Percentiles rank a stretch among this genome's conserved stretches.
Evolutionary conservation across 257 asterid genomes (phyloP).

Genomic region (Solanum etuberosum): DNA sequence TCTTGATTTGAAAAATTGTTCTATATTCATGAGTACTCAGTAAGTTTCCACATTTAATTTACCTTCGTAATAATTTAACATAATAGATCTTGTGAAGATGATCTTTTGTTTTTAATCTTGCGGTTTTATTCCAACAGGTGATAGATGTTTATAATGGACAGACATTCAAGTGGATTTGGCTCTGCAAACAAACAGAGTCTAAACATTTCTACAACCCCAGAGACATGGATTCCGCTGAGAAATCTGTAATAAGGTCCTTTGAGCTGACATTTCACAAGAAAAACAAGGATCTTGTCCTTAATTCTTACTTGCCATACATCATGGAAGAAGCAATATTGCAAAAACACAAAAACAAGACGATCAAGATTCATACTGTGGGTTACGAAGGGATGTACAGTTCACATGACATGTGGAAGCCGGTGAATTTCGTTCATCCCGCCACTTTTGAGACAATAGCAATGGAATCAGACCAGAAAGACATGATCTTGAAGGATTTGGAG

Average conservation of each 20-base stretch:
- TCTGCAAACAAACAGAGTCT: not conserved
- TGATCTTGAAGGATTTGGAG: slow-evolving; percentile 8
- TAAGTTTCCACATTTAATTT: not conserved
- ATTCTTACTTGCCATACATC: slow-evolving; percentile 4
- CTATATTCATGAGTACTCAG: not conserved
- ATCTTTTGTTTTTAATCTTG: not conserved
- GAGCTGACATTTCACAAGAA: slow-evolving; percentile 1
- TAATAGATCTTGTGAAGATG: not conserved
- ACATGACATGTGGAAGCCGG: not conserved
- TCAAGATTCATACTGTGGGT: slow-evolving; percentile 5
- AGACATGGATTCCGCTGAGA: not conserved
- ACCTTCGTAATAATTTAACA: not conserved
- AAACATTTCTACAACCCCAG: not conserved
- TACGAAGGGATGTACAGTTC: not conserved
- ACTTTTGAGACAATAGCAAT: slow-evolving; percentile 17
- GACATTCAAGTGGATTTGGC: not conserved
- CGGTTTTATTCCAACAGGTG: not conserved
- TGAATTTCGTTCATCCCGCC: slow-evolving; percentile 16
- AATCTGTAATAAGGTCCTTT: too few species aligned
- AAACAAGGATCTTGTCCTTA: not conserved
- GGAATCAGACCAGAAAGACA: slow-evolving; percentile 6
- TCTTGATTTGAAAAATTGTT: not conserved
- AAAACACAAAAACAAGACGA: not conserved
- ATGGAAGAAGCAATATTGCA: slow-evolving; percentile 5
- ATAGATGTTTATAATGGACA: not conserved